These are phyloP conservation scores for Phylloporus rhodoxanthus DNA, from an alignment of 768 basidiomycete species.

Conservation along the genomic window DNA sequence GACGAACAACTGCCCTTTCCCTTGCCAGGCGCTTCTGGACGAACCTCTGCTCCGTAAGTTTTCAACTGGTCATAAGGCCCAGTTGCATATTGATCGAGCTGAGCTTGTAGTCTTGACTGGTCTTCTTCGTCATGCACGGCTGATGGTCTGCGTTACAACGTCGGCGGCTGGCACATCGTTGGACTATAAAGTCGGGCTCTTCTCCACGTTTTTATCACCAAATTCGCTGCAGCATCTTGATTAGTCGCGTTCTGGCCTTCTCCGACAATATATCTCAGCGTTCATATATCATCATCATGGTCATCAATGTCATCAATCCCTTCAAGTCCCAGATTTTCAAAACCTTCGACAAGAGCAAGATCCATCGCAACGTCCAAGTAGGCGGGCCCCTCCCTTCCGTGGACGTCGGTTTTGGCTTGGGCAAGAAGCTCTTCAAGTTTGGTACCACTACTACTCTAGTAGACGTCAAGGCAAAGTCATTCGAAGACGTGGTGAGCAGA, in stretches of 20 bases:
- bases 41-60: not conserved
- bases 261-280: slow-evolving; percentile 2
- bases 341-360: slow-evolving; percentile 4
- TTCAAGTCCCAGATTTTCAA: slow-evolving; percentile 12
- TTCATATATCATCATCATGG: slow-evolving; percentile 9
- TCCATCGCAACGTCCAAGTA: not conserved
- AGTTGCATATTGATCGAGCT: not conserved
- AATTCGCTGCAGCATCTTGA: slow-evolving; percentile 2
- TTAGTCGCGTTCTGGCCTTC: not conserved
- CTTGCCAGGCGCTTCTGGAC: not conserved
- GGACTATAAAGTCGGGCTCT: slow-evolving; percentile 8
- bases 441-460: not conserved
- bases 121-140: slow-evolving; percentile 1
- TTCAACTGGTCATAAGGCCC: not conserved
- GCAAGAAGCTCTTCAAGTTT: slow-evolving; percentile 9
- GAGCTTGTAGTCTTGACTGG: not conserved
- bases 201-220: not conserved
- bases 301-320: slow-evolving; percentile 5
- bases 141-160: slow-evolving; percentile 10
- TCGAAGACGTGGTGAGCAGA: slow-evolving; percentile 6
- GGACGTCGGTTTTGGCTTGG: not conserved
- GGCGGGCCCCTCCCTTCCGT: not conserved
- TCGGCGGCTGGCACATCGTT: slow-evolving; percentile 3
- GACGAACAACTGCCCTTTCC: not conserved
- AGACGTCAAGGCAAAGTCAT: not conserved